Conservation (phyloP, 2,329 filamentous ascomycete genomes). For the Cladosporium cucumerinum region DNA sequence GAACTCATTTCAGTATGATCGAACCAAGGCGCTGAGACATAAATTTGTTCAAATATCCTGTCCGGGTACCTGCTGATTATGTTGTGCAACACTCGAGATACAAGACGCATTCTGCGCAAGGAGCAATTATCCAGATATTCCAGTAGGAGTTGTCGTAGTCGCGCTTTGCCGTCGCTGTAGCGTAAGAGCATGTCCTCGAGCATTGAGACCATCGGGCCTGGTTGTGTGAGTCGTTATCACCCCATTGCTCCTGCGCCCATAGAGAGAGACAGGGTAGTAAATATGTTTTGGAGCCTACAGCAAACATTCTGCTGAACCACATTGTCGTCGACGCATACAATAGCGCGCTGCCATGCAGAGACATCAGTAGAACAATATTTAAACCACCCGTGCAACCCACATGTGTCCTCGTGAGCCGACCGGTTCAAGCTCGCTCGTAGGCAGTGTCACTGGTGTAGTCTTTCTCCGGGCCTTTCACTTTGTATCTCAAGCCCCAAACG, state of each 20-base stretch:
- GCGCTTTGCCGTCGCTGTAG: constrained; percentile 9
- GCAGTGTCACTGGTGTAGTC: constrained; percentile 39
- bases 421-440: constrained; percentile 26
- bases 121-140: constrained; percentile 18
- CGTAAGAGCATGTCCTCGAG: constrained; percentile 23
- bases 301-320: neutral
- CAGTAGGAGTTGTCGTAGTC: constrained; percentile 19
- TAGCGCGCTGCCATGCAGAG: neutral
- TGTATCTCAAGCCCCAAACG: constrained; percentile 37
- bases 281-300: neutral
- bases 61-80: constrained; percentile 19
- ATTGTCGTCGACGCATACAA: neutral
- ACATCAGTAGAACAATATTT: neutral
- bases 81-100: constrained; percentile 19
- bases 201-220: constrained; percentile 20
- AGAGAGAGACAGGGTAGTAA: neutral
- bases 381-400: neutral
- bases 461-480: constrained; percentile 38
- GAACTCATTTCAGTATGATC: neutral
- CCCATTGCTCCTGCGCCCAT: neutral
- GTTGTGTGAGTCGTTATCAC: neutral
- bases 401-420: neutral
- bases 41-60: constrained; percentile 21
- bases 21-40: constrained; percentile 19
- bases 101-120: constrained; percentile 21